Percentiles rank a stretch among this genome's conserved stretches.
phyloP scores from a whole-genome alignment of 2,329 filamentous ascomycete species.

The Scytalidium sp. region DNA sequence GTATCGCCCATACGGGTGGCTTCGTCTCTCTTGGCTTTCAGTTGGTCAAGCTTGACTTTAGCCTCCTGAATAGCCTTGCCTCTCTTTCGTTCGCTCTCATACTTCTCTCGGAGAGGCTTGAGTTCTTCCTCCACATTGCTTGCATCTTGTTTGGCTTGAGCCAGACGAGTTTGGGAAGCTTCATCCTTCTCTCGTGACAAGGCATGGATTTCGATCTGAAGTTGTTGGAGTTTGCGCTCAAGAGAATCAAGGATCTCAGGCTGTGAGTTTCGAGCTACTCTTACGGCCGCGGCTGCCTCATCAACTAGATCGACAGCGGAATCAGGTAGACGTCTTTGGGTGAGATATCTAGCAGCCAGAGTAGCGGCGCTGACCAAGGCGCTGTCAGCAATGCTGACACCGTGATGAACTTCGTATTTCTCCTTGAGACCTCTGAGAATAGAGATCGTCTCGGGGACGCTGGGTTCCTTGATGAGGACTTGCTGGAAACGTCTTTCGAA shows the following conservation, averaged over 20 bases:
- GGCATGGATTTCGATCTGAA: conserved; percentile 97
- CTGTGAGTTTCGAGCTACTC: conserved; percentile 92
- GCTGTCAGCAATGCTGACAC: conserved; percentile 92
- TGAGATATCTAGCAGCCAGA: conserved; percentile 90
- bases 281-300: conserved; percentile 93
- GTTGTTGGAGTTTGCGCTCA: conserved; percentile 83
- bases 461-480: conserved; percentile 92
- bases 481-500: conserved; percentile 99
- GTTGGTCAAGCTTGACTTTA: conserved; percentile 89
- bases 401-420: conserved; percentile 96
- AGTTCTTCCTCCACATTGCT: conserved; percentile 94
- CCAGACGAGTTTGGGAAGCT: conserved; percentile 79
- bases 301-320: conserved; percentile 96
- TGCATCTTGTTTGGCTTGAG: conserved; percentile 82
- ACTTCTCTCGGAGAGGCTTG: conserved; percentile 88
- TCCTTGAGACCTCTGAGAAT: conserved; percentile 98
- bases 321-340: conserved; percentile 84
- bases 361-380: conserved; percentile 91
- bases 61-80: conserved; percentile 90
- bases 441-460: conserved; percentile 85
- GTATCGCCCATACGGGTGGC: conserved; percentile 86
- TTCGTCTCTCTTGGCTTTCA: conserved; percentile 90
- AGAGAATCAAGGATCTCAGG: conserved; percentile 94
- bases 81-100: conserved; percentile 87
- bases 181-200: conserved; percentile 93